Evolutionary conservation across 2,329 filamentous ascomycete species (phyloP), one percentile per base, ranked within the genome.

Genomic region (Exophiala oligosperma): DNA sequence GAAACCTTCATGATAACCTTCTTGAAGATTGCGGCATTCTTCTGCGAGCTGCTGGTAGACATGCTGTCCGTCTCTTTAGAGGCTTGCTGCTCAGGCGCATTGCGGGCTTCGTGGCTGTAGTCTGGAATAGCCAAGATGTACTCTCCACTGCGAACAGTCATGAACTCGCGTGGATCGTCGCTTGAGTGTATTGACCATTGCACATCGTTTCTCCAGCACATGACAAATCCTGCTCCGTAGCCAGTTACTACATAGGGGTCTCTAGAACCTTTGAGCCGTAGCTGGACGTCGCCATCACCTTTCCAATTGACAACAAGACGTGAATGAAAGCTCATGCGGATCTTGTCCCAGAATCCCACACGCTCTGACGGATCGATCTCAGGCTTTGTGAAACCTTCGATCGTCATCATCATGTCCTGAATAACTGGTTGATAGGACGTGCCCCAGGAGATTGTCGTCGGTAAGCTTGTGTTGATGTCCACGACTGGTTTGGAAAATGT

Each of bases 391-490:
- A 99, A 97, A 2, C 90, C 93, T 74, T 99, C 94, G 61, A 99
- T 90, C 26, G 92, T 92, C 84, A 97, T 97, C 94, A 99, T 99
- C 89, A 97, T 96, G 70, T 99, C 95, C 72, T 99, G 94, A 49
- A 99, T 93, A 1, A 93, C 93, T 28, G 95, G 94, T 70, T 99
- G 95, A 69, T 97, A 99, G 1, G 92, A 96, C 47, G 94, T 92
- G 6, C 92, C 92, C 95, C 94, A 99, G 0, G 93, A 97, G 53
- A 99, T 93, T 46, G 90, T 86, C 0, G 94, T 99, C 1, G 95
- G 91, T 58, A 93, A 85, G 54, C 88, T 89, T 1, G 93, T 97
- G 72, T 97, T 96, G 73, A 99, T 92, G 63, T 96, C 90, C 67
- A 99, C 82, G 35, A 84, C 85, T 73, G 97, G 92, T 69, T 97